Base-by-base conservation (phyloP, 1,139 yeast genomes). In the Zygoascus meyerae region DNA sequence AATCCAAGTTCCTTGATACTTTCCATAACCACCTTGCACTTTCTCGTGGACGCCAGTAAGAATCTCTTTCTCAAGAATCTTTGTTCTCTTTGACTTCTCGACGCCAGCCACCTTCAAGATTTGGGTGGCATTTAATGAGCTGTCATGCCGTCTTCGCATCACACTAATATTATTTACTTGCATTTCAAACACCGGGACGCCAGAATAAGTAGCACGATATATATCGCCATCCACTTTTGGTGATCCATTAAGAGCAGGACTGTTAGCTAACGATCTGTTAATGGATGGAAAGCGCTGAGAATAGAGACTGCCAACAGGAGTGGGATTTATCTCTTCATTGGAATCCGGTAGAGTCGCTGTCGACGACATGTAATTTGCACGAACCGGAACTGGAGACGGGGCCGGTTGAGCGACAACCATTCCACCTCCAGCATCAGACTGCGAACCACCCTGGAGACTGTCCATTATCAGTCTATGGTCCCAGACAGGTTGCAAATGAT, bases 21-120 rank as follows among this genome's bases (percentile, higher is more conserved):
- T 83, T 42, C 97, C 97, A 58, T 89, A 90, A 2, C 97, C 97
- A 54, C 97, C 98, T 65, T 92, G 97, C 21, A 92, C 89, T 65
- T 90, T 90, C 61, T 90, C 97, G 64, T 87, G 96, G 11, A 73
- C 68, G 2, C 95, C 95, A 45, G 79, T 81, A 57, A 87, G 95
- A 16, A 90, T 95, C 52, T 94, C 97, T 59, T 85, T 82, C 61
- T 92, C 97, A 57, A 90, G 74, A 53, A 89, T 89, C 61, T 95
- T 81, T 10, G 97, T 90, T 60, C 97, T 72, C 63, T 85, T 87
- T 1, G 97, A 95, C 65, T 90, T 90, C 52, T 96, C 95, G 63
- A 90, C 89, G 61, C 87, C 85, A 45, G 97, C 96, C 43, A 94
- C 90, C 64, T 92, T 90, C 51, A 92, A 73, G 42, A 92, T 89